Evolutionary conservation across 2,329 filamentous ascomycete genomes (phyloP).

Genomic region (Triangularia setosa): DNA sequence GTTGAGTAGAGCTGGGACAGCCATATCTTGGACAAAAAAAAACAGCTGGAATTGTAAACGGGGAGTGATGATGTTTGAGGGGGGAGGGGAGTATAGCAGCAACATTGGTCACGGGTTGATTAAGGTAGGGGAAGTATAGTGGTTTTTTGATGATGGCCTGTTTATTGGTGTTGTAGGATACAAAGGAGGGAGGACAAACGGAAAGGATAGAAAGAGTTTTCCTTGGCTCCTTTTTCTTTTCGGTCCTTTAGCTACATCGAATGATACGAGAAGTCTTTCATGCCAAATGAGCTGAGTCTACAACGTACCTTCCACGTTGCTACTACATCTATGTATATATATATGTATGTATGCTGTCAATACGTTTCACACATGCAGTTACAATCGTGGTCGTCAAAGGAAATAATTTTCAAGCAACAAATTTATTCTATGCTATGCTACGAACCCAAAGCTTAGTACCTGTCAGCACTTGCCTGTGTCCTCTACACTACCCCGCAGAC

Average conservation of each 20-base stretch:
- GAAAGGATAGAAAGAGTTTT: background rate
- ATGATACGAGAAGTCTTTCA: background rate
- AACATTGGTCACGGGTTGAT: background rate
- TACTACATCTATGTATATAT: no score
- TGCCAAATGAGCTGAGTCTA: background rate
- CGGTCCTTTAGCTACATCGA: background rate
- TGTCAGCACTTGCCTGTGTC: background rate
- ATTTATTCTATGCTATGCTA: background rate
- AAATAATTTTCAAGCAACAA: background rate
- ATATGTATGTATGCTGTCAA: no score
- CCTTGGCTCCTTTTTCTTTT: background rate
- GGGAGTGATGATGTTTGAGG: background rate
- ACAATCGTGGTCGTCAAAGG: no score
- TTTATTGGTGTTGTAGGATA: background rate
- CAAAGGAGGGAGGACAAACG: background rate
- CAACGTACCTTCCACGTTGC: no score
- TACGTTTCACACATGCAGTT: no score
- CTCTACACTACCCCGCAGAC: background rate
- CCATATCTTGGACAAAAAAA: background rate
- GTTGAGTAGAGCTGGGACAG: background rate
- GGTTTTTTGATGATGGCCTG: background rate
- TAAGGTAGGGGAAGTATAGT: background rate
- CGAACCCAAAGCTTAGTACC: background rate
- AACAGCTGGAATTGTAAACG: background rate
- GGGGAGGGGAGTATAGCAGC: background rate